Base-by-base conservation (phyloP, 2,329 filamentous ascomycete genomes). In the Ceratocystis eucalypticola region DNA sequence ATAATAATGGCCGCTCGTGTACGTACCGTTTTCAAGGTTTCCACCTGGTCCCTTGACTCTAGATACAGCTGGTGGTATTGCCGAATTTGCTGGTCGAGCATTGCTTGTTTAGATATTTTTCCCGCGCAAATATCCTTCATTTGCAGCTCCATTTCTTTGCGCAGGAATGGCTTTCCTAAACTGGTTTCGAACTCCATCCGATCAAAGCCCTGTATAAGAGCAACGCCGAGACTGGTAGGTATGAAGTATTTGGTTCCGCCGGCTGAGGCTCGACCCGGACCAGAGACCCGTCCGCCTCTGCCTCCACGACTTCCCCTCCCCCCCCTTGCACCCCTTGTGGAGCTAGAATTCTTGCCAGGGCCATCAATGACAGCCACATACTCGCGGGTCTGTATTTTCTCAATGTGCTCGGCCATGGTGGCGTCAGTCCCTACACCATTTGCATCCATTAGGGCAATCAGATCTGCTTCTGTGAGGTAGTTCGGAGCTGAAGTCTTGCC, bases 401-500 rank as follows among this genome's bases (percentile, higher is more conserved):
- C 86, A 72, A 99, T 99, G 73, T 99, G 94, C 72, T 99, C 94
- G 0, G 94, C 94, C 94, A 99, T 99, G 0, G 94, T 99, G 5
- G 94, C 94, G 77, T 99, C 94, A 8, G 94, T 99, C 12, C 94
- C 94, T 70, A 99, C 99, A 1, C 94, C 94, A 73, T 99, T 99
- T 57, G 91, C 92, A 77, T 99, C 94, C 94, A 99, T 99, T 10
- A 99, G 82, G 2, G 88, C 88, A 73, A 99, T 96, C 30, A 99
- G 80, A 74, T 99, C 94, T 0, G 94, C 92, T 74, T 99, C 94
- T 0, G 94, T 97, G 37, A 99, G 80, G 73, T 96, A 96, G 25
- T 82, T 84, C 0, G 94, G 94, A 12, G 92, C 80, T 0, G 82
- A 84, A 0, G 94, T 99, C 75, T 95, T 88, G n/a, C 94, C 93